phyloP scores from a whole-genome alignment of 2,329 filamentous ascomycete genomes.

The Zymoseptoria ardabiliae region DNA sequence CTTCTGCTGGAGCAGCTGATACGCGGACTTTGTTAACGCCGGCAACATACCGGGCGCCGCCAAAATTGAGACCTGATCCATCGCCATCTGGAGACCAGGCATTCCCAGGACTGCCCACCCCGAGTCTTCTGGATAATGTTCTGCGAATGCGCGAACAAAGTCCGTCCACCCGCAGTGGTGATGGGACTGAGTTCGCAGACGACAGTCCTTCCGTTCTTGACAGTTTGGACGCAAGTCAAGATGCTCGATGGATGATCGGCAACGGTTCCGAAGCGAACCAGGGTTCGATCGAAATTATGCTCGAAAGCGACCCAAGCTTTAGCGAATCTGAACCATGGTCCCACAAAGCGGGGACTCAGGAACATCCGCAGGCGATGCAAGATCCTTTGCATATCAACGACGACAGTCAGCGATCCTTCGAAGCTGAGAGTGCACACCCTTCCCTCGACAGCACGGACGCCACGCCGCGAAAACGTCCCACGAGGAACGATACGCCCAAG shows the following conservation, averaged over 20 bases:
- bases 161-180: constrained; percentile 22
- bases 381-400: constrained; percentile 13
- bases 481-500: constrained; percentile 21
- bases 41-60: constrained; percentile 19
- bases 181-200: constrained; percentile 28
- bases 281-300: constrained; percentile 31
- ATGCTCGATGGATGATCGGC: constrained; percentile 21
- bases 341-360: constrained; percentile 13
- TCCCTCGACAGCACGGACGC: constrained; percentile 17
- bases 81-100: constrained; percentile 7
- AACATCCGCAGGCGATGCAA: constrained; percentile 5
- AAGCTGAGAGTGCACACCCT: constrained; percentile 8
- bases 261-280: constrained; percentile 18
- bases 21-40: constrained; percentile 17
- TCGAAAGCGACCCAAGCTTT: constrained; percentile 23
- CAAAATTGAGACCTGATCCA: constrained; percentile 7
- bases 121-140: constrained; percentile 27
- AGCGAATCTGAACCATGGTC: constrained; percentile 16
- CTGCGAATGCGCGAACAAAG: constrained; percentile 28
- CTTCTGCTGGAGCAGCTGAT: constrained; percentile 6
- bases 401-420: constrained; percentile 19
- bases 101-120: constrained; percentile 16
- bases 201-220: constrained; percentile 23
- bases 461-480: constrained; percentile 21
- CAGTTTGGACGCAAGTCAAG: constrained; percentile 19